Evolutionary conservation across 2,329 filamentous ascomycete genomes (phyloP).

Genomic region (Coniella vitis): DNA sequence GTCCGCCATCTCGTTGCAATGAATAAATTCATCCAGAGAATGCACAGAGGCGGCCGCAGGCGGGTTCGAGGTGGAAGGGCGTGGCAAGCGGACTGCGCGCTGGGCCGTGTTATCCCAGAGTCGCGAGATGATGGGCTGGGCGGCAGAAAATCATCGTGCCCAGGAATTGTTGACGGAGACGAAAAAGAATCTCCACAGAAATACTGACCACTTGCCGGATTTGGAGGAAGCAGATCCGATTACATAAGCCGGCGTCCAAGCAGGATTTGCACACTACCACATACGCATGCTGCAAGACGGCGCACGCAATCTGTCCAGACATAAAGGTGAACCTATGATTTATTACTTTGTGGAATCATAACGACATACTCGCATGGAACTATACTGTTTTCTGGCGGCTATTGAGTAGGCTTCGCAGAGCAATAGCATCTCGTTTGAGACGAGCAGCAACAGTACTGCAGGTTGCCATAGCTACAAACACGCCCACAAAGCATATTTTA

Average conservation of each 20-base stretch:
- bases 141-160: slow-evolving; percentile 5
- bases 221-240: background rate
- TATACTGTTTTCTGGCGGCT: too few relatives aligned
- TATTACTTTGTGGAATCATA: too few relatives aligned
- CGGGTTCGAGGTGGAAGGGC: background rate
- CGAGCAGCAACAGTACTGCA: too few relatives aligned
- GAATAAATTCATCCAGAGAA: slow-evolving; percentile 12
- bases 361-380: too few relatives aligned
- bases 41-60: background rate
- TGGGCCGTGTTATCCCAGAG: background rate
- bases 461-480: too few relatives aligned
- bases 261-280: background rate
- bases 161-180: background rate
- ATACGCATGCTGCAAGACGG: background rate
- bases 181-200: background rate
- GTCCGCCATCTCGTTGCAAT: slow-evolving; percentile 14
- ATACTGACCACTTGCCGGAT: background rate
- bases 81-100: background rate
- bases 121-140: background rate
- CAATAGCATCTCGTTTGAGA: too few relatives aligned
- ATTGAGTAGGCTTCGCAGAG: too few relatives aligned
- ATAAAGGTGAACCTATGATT: too few relatives aligned
- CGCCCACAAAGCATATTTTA: too few relatives aligned
- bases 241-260: background rate
- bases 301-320: too few relatives aligned